phyloP scores from a whole-genome alignment of 2,329 filamentous ascomycete species.

The Nectriaceae sp. region DNA sequence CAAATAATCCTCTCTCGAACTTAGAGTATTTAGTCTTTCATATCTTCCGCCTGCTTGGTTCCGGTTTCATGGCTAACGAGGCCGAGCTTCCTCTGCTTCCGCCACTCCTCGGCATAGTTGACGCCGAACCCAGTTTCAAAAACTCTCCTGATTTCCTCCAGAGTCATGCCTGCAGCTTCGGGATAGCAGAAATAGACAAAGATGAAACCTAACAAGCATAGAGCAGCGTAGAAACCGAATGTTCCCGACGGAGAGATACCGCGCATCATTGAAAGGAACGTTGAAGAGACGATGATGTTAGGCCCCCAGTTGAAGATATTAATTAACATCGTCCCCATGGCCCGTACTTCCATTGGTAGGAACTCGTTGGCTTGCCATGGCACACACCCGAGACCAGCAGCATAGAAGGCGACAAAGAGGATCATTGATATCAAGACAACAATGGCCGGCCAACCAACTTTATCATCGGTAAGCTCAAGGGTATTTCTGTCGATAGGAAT shows the following conservation, averaged over 20 bases:
- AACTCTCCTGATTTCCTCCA: conserved; percentile 51
- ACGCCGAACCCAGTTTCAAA: conserved; percentile 49
- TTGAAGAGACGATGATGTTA: conserved; percentile 33
- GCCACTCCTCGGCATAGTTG: conserved; percentile 22
- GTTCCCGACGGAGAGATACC: conserved; percentile 17
- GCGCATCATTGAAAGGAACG: conserved; percentile 20
- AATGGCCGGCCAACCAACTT: conserved; percentile 15
- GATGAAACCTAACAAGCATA: conserved; percentile 13
- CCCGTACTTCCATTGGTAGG: conserved; percentile 42
- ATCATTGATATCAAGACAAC: conserved; percentile 21
- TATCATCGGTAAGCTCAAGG: conserved; percentile 10
- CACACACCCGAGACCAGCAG: conserved; percentile 21
- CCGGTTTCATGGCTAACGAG: neutral
- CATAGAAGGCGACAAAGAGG: conserved; percentile 24
- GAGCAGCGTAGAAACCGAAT: conserved; percentile 17
- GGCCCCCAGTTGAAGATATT: conserved; percentile 44
- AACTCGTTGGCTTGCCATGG: conserved; percentile 26
- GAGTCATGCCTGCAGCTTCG: conserved; percentile 52
- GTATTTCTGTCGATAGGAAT: conserved; percentile 16
- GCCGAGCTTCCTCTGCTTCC: conserved; percentile 16
- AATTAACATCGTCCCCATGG: conserved; percentile 46
- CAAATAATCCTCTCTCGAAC: too few species aligned
- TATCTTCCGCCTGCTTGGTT: too few species aligned
- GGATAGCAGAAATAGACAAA: conserved; percentile 50
- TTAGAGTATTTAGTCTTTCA: too few species aligned